Evolutionary conservation across 495 filamentous ascomycete species (phyloP).

Genomic region (Lineolata rhizophorae): DNA sequence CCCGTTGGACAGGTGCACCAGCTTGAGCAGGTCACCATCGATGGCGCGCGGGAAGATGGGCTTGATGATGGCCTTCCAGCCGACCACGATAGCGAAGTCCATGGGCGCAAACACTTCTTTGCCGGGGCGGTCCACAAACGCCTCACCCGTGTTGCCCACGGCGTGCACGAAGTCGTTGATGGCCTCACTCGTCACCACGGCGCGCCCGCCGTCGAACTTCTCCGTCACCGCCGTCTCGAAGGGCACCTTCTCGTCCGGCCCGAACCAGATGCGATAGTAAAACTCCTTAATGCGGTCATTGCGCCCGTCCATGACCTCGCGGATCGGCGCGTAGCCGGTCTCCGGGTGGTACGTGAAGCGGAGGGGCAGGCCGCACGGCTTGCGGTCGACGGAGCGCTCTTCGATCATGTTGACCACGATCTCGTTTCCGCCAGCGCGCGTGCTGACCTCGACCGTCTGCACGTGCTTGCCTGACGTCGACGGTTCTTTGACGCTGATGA

Average conservation of each 20-base stretch:
- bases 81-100: constrained; percentile 97
- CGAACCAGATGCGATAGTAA: constrained; percentile 95
- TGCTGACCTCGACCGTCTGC: constrained; percentile 62
- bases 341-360: constrained; percentile 84
- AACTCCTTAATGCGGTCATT: constrained; percentile 96
- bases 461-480: constrained; percentile 43
- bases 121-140: constrained; percentile 91
- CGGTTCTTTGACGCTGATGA: constrained; percentile 55
- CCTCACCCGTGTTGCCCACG: constrained; percentile 92
- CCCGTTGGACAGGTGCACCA: constrained; percentile 87
- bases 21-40: constrained; percentile 81
- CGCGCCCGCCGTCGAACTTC: constrained; percentile 69
- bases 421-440: constrained; percentile 52
- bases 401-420: constrained; percentile 76
- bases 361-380: constrained; percentile 58
- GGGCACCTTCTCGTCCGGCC: constrained; percentile 49
- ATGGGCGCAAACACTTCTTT: constrained; percentile 92
- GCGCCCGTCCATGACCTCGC: constrained; percentile 81
- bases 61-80: constrained; percentile 98
- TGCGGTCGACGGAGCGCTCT: constrained; percentile 60
- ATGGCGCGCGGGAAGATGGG: constrained; percentile 91
- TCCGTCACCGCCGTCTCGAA: constrained; percentile 67
- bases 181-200: constrained; percentile 67
- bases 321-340: constrained; percentile 82
- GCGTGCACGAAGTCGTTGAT: constrained; percentile 98